Evolutionary conservation across 371 early-diverging fungal species (phyloP).

Genomic region (Mucor circinelloides): DNA sequence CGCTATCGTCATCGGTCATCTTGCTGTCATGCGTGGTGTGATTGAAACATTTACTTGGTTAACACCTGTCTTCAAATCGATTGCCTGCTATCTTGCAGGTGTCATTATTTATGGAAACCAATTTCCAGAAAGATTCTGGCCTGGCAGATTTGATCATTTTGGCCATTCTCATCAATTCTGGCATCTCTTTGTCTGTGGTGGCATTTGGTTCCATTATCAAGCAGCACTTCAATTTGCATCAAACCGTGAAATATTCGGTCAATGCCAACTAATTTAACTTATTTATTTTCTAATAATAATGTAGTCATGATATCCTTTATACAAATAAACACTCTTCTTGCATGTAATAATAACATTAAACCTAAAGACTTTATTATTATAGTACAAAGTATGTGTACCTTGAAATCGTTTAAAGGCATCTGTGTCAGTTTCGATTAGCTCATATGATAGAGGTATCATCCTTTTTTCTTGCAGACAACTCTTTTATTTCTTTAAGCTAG

Average conservation of each 20-base stretch:
- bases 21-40: constrained; percentile 57
- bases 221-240: constrained; percentile 57
- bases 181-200: constrained; percentile 77
- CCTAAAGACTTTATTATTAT: too few species aligned
- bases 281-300: background rate
- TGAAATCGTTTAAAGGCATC: too few species aligned
- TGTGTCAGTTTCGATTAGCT: too few species aligned
- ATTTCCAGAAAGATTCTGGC: constrained; percentile 74
- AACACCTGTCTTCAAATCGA: constrained; percentile 45
- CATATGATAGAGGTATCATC: too few species aligned
- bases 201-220: constrained; percentile 69
- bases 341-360: background rate
- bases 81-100: constrained; percentile 44
- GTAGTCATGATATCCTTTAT: constrained; percentile 4
- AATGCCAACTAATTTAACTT: constrained; percentile 21
- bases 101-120: constrained; percentile 68
- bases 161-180: constrained; percentile 81
- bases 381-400: too few species aligned
- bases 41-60: constrained; percentile 46
- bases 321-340: background rate
- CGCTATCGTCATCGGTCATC: constrained; percentile 66
- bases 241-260: constrained; percentile 38
- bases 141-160: constrained; percentile 74
- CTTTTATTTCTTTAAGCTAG: constrained; percentile 25
- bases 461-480: too few species aligned